phyloP scores from a whole-genome alignment of 768 basidiomycete species.

The Psilocybe sp. region DNA sequence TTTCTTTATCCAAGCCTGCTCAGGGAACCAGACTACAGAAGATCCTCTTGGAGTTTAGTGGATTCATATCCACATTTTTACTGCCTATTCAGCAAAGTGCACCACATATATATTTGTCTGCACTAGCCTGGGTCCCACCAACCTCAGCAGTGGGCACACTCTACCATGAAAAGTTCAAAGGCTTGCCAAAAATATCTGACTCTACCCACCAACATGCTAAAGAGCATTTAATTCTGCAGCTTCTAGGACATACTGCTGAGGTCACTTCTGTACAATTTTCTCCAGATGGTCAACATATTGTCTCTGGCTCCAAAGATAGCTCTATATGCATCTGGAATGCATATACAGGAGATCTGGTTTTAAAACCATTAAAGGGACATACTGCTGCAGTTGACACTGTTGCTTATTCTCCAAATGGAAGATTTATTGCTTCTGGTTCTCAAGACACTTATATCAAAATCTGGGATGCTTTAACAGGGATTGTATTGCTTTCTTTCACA shows the following conservation, averaged over 20 bases:
- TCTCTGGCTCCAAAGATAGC: constrained; percentile 20
- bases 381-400: constrained; percentile 5
- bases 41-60: too few species aligned
- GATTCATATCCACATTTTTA: too few species aligned
- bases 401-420: constrained; percentile 13
- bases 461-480: neutral
- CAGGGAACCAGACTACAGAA: too few species aligned
- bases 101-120: too few species aligned
- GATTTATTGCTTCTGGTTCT: constrained; percentile 7
- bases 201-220: constrained; percentile 9
- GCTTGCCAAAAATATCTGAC: too few species aligned
- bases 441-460: constrained; percentile 1
- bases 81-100: too few species aligned
- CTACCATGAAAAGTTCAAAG: too few species aligned
- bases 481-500: too few species aligned
- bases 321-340: constrained; percentile 25
- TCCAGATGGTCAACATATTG: constrained; percentile 19
- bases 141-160: too few species aligned
- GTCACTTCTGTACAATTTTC: constrained; percentile 16
- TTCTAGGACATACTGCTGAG: constrained; percentile 10
- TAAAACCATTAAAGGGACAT: constrained; percentile 13
- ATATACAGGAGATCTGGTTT: constrained; percentile 3
- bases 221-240: constrained; percentile 14
- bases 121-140: too few species aligned
- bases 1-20: too few species aligned